phyloP scores from a whole-genome alignment of 1,284 basidiomycete genomes.

The Anthracocystis panici-leucophaei region DNA sequence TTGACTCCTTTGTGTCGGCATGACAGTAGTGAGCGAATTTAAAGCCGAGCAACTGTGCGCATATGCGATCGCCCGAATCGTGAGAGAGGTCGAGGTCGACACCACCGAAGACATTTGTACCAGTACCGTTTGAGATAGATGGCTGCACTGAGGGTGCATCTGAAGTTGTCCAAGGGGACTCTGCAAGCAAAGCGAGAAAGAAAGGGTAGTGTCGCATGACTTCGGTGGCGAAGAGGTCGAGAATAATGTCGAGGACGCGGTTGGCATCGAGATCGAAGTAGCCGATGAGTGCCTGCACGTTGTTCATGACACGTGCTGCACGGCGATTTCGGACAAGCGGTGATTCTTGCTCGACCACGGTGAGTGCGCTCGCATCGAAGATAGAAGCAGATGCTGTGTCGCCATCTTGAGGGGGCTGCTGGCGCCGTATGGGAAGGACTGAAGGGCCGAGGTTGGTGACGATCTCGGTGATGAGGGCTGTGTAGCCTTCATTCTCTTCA shows the following conservation, averaged over 20 bases:
- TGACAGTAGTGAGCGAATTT: slow-evolving; percentile 89
- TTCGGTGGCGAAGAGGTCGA: slow-evolving; percentile 88
- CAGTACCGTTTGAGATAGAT: slow-evolving; percentile 5
- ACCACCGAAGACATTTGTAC: slow-evolving; percentile 16
- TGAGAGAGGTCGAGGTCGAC: slow-evolving; percentile 34
- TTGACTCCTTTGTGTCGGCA: slow-evolving; percentile 71
- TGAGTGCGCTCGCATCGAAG: slow-evolving; percentile 20
- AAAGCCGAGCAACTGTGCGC: slow-evolving; percentile 94
- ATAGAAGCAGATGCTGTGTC: neutral
- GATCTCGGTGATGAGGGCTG: slow-evolving; percentile 87
- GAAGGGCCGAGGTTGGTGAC: slow-evolving; percentile 82
- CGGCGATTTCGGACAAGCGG: slow-evolving; percentile 49
- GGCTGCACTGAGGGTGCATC: slow-evolving; percentile 10
- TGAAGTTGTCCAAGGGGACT: slow-evolving; percentile 80
- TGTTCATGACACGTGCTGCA: slow-evolving; percentile 65
- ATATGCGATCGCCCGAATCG: slow-evolving; percentile 73
- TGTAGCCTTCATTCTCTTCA: slow-evolving; percentile 97
- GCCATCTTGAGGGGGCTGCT: slow-evolving; percentile 14
- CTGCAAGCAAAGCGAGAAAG: slow-evolving; percentile 85
- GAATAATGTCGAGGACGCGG: slow-evolving; percentile 89
- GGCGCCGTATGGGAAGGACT: slow-evolving; percentile 73
- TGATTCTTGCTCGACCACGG: slow-evolving; percentile 57
- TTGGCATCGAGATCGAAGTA: slow-evolving; percentile 97
- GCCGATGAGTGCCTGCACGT: slow-evolving; percentile 70
- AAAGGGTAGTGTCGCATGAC: slow-evolving; percentile 87